Percentiles rank a stretch among this genome's conserved stretches.
These are phyloP conservation scores for Clavulina sp. DNA, from an alignment of 768 basidiomycete species.

Conservation along the genomic window DNA sequence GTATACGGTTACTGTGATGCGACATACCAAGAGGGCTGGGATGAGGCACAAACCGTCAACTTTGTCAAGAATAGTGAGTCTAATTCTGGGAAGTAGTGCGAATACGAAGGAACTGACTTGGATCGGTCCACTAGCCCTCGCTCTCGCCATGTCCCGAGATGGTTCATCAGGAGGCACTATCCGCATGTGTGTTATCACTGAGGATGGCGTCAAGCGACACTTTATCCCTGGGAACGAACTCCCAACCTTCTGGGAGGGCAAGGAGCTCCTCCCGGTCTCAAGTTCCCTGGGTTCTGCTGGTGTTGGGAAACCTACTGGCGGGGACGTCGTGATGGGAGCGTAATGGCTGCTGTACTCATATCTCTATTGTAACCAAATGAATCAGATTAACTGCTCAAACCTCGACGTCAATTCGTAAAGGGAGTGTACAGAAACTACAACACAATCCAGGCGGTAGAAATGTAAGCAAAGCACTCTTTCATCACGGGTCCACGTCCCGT, in stretches of 20 bases:
- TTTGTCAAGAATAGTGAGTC: slow-evolving; percentile 91
- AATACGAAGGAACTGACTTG: background rate
- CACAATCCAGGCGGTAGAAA: too few relatives aligned
- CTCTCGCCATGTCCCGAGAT: slow-evolving; percentile 93
- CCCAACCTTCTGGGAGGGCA: slow-evolving; percentile 85
- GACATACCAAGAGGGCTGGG: slow-evolving; percentile 90
- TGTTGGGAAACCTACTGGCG: too few relatives aligned
- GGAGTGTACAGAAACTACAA: too few relatives aligned
- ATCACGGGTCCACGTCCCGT: too few relatives aligned
- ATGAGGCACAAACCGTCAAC: slow-evolving; percentile 70
- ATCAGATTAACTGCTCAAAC: too few relatives aligned
- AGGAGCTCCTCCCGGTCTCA: too few relatives aligned
- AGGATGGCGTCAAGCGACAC: slow-evolving; percentile 76
- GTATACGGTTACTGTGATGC: slow-evolving; percentile 99
- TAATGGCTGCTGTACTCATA: too few relatives aligned
- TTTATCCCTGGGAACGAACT: slow-evolving; percentile 86
- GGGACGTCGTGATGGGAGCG: too few relatives aligned
- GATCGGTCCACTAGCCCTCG: slow-evolving; percentile 39
- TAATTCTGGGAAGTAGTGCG: background rate
- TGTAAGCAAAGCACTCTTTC: too few relatives aligned
- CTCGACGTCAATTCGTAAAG: too few relatives aligned
- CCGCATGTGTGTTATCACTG: slow-evolving; percentile 92
- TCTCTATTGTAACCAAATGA: too few relatives aligned
- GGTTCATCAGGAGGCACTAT: slow-evolving; percentile 96
- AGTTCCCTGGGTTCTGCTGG: too few relatives aligned